These are phyloP conservation scores for Meyerozyma carpophila DNA, from an alignment of 1,139 yeast genomes.

Conservation along the genomic window DNA sequence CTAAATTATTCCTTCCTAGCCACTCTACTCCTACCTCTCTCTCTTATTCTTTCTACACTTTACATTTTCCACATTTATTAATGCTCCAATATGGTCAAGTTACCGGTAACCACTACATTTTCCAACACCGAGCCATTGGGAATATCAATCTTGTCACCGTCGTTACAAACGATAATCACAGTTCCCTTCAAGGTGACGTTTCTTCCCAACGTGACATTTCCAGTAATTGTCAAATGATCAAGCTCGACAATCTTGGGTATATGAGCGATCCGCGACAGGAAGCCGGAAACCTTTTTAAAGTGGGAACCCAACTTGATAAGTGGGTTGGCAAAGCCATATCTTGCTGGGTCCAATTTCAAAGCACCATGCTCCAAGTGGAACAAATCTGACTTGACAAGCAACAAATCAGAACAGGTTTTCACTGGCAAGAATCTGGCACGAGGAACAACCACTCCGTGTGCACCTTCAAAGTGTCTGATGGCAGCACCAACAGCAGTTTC, in stretches of 20 bases:
- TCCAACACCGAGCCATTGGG: constrained; percentile 94
- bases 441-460: constrained; percentile 98
- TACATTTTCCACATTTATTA: constrained; percentile 15
- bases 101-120: constrained; percentile 96
- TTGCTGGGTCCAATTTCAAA: constrained; percentile 70
- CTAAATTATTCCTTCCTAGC: neutral
- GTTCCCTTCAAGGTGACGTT: constrained; percentile 92
- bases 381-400: constrained; percentile 93
- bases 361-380: constrained; percentile 92
- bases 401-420: constrained; percentile 91
- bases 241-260: constrained; percentile 95
- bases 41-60: neutral
- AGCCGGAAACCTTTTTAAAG: constrained; percentile 90
- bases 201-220: constrained; percentile 90
- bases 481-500: constrained; percentile 99
- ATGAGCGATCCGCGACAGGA: constrained; percentile 86
- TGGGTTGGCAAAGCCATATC: constrained; percentile 88
- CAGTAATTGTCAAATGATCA: constrained; percentile 96
- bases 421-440: constrained; percentile 97
- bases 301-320: constrained; percentile 94
- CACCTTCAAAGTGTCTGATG: constrained; percentile 89
- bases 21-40: neutral
- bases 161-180: constrained; percentile 94
- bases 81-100: constrained; percentile 92
- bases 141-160: constrained; percentile 93